phyloP scores from a whole-genome alignment of 495 filamentous ascomycete species.

The Hypoxylon lienhwacheense region DNA sequence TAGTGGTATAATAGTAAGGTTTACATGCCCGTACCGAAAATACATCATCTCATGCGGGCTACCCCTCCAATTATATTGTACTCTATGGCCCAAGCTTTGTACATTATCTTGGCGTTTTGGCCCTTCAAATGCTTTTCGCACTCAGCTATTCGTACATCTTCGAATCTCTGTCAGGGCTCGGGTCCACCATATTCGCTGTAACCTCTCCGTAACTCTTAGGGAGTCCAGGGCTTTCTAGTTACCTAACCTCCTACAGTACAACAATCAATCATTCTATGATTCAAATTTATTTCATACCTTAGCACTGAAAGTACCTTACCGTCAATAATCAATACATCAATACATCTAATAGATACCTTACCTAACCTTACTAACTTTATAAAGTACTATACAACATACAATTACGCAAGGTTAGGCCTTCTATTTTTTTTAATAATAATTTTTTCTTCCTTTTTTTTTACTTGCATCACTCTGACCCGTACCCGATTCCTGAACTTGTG shows the following conservation, averaged over 20 bases:
- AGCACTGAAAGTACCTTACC: too few relatives aligned
- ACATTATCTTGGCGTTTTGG: conserved; percentile 23
- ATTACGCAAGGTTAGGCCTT: too few relatives aligned
- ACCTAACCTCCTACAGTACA: too few relatives aligned
- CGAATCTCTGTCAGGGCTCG: conserved; percentile 16
- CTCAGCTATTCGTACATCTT: conserved; percentile 33
- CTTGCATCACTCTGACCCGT: conserved; percentile 36
- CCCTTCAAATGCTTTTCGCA: too few relatives aligned
- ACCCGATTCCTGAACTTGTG: conserved; percentile 6
- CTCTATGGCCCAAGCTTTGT: conserved; percentile 21
- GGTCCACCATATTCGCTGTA: background rate
- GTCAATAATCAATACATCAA: too few relatives aligned
- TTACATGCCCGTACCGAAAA: conserved; percentile 17
- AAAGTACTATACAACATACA: too few relatives aligned
- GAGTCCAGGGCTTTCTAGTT: background rate
- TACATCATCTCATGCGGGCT: conserved; percentile 1
- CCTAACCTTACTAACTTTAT: too few relatives aligned
- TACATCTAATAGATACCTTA: too few relatives aligned
- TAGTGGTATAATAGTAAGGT: too few relatives aligned
- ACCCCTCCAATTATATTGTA: background rate
- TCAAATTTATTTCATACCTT: too few relatives aligned
- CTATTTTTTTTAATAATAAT: conserved; percentile 6
- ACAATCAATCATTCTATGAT: too few relatives aligned
- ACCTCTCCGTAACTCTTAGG: background rate
- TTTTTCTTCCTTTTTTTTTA: conserved; percentile 5